Conservation (phyloP, 305 asterid genomes). For the Fraxinus latifolia region DNA sequence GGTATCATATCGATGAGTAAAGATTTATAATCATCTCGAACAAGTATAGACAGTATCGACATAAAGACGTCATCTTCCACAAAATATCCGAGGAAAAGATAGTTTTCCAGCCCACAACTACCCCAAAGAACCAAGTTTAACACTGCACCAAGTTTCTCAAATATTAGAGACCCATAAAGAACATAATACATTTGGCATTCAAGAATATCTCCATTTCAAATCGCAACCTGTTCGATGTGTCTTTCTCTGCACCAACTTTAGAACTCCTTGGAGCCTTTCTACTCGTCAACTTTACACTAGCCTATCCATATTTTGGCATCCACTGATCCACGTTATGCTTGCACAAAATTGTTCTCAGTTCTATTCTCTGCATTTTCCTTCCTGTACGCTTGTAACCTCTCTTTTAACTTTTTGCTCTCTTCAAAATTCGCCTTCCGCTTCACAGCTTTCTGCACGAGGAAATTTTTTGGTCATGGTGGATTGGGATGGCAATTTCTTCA, state of each 20-base stretch:
- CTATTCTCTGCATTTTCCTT: conserved; percentile 39
- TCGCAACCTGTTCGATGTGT: neutral
- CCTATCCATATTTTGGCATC: neutral
- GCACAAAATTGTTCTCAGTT: conserved; percentile 31
- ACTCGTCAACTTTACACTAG: neutral
- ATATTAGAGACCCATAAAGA: neutral
- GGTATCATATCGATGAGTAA: neutral
- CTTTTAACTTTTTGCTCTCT: conserved; percentile 70
- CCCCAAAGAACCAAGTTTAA: neutral
- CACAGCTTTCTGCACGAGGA: conserved; percentile 62
- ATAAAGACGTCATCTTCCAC: neutral
- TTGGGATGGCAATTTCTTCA: neutral
- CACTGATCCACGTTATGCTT: conserved; percentile 19
- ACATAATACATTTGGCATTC: neutral
- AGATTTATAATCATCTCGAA: neutral
- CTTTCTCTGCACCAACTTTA: neutral
- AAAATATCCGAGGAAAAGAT: neutral
- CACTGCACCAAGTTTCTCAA: neutral
- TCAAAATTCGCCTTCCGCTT: conserved; percentile 82
- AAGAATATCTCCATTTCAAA: neutral
- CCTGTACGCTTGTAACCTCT: conserved; percentile 57
- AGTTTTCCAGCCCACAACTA: neutral
- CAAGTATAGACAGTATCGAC: neutral
- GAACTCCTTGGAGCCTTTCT: neutral
- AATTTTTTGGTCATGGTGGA: neutral